Evolutionary conservation across 306 rosid species (phyloP), one percentile per base, ranked within the genome.

Genomic region (Glycine soja): DNA sequence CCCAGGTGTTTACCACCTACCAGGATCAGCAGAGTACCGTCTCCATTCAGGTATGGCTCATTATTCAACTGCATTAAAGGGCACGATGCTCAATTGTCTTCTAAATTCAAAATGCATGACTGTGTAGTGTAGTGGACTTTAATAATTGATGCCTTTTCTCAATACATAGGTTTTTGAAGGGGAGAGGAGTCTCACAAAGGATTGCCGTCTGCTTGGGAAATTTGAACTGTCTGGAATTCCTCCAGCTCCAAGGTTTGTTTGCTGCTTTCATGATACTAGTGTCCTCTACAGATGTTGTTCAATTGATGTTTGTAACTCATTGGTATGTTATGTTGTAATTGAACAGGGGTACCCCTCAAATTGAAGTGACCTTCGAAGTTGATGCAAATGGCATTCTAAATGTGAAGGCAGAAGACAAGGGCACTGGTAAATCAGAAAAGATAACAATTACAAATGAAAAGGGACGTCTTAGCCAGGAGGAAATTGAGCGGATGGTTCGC

Each of bases 161-260:
- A 32, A 54, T 73, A 14, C 63, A 64, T 77, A 96, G 99, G 98
- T 96, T 59, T 96, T 79, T 12, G 99, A 96, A 86, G 99, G 99
- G 65, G 99, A 96, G 90, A 92, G 99, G 93, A 96, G 99, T 90
- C 97, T 96, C 75, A 96, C 97, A 75, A 96, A 96, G 90, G 99
- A 96, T 81, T 96, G 99, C 47, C 85, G 99, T 59, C 86, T 89
- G 18, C 98, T 96, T 10, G 99, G 99, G 15, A 96, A 96, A 75
- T 96, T 96, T 18, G 99, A 96, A 78, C 86, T 93, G 18, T 51
- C 85, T 38, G 98, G 99, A 81, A 92, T 96, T 88, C 99, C 99
- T 32, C 99, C 98, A 52, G 92, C 99, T 76, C 99, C 98, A 87
- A 96, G 99, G 99, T 96, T 79, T 70, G 86, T 51, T 65, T 77